phyloP scores from a whole-genome alignment of 768 basidiomycete species.

The Lepiota venenata region DNA sequence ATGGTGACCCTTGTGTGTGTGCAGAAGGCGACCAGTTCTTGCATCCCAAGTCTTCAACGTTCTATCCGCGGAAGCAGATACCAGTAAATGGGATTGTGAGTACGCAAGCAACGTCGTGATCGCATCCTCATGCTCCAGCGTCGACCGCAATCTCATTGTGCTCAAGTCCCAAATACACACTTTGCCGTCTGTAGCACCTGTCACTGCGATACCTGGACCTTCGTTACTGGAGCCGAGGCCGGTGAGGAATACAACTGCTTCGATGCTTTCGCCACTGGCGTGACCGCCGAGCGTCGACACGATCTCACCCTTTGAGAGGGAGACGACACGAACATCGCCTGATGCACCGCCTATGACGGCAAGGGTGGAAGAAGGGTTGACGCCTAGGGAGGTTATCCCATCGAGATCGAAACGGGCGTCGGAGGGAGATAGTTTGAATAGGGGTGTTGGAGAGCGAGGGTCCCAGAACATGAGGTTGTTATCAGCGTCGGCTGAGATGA shows the following conservation, averaged over 20 bases:
- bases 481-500: conserved; percentile 83
- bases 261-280: conserved; percentile 83
- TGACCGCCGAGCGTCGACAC: conserved; percentile 80
- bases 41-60: conserved; percentile 92
- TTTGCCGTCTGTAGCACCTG: conserved; percentile 92
- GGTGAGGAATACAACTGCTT: conserved; percentile 76
- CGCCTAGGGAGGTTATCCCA: conserved; percentile 82
- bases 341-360: conserved; percentile 86
- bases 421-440: conserved; percentile 73
- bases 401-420: conserved; percentile 77
- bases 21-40: conserved; percentile 73
- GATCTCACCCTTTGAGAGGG: conserved; percentile 82
- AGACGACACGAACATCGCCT: conserved; percentile 86
- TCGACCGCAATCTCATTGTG: conserved; percentile 81
- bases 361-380: conserved; percentile 86
- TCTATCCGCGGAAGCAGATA: conserved; percentile 85
- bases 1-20: conserved; percentile 80
- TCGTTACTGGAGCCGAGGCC: conserved; percentile 33
- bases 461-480: conserved; percentile 90
- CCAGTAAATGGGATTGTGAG: conserved; percentile 72
- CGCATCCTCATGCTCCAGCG: conserved; percentile 82
- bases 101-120: conserved; percentile 76
- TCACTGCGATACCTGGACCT: conserved; percentile 66
- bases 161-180: conserved; percentile 92
- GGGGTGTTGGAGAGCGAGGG: conserved; percentile 69